phyloP scores from a whole-genome alignment of 2,329 filamentous ascomycete genomes.

The Cladosporium sp. region DNA sequence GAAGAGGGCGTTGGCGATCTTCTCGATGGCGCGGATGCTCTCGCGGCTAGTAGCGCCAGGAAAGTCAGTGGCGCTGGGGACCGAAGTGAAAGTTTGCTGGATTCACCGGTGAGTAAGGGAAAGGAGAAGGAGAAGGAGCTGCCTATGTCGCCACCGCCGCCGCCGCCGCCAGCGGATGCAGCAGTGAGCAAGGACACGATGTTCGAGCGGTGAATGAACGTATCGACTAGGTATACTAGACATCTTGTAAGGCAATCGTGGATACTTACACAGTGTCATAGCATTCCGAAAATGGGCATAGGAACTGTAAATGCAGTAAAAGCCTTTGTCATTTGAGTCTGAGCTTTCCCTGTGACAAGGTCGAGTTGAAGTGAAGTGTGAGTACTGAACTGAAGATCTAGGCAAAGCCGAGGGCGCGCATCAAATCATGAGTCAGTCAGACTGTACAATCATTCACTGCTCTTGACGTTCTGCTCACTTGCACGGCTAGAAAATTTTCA shows the following conservation, averaged over 20 bases:
- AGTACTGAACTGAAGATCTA: neutral
- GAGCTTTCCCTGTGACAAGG: neutral
- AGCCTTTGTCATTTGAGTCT: neutral
- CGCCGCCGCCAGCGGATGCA: conserved; percentile 14
- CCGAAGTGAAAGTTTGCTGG: conserved; percentile 23
- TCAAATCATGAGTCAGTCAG: neutral
- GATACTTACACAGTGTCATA: neutral
- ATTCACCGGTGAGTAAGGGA: conserved; percentile 23
- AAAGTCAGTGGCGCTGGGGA: conserved; percentile 31
- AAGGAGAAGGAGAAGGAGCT: conserved; percentile 33
- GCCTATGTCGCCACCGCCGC: conserved; percentile 8
- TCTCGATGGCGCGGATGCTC: conserved; percentile 52
- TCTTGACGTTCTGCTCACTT: neutral
- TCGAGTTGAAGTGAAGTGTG: neutral
- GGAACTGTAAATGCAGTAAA: neutral
- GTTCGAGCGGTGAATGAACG: conserved; percentile 36
- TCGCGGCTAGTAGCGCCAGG: conserved; percentile 36
- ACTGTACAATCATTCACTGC: neutral
- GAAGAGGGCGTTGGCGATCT: conserved; percentile 62
- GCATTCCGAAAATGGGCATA: neutral
- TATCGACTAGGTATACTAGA: neutral
- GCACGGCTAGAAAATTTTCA: neutral
- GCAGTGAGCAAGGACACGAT: conserved; percentile 37
- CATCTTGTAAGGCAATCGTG: neutral
- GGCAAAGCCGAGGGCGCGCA: neutral